These are phyloP conservation scores for Heliamphora pulchella DNA, from an alignment of 179 eudicot genomes.

Conservation along the genomic window DNA sequence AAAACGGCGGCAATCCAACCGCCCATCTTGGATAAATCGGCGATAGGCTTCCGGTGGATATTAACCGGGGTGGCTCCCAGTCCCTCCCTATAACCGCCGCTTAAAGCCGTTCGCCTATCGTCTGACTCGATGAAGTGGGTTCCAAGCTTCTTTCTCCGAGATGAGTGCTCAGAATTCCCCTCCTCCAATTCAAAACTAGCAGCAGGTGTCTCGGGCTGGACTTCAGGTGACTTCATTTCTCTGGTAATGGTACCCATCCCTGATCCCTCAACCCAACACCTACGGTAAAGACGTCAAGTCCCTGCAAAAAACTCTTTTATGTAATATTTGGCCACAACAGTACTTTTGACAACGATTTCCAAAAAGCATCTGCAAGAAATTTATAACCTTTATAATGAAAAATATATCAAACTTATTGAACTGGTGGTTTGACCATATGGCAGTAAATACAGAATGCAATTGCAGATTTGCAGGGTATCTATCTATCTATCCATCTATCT, in stretches of 20 bases:
- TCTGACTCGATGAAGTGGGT: conserved; percentile 63
- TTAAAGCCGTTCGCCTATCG: conserved; percentile 47
- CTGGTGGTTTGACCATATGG: too few species aligned
- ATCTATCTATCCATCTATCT: too few species aligned
- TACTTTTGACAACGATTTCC: too few species aligned
- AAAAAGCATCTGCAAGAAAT: too few species aligned
- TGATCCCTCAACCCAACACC: too few species aligned
- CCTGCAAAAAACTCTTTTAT: not conserved
- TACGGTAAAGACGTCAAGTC: not conserved
- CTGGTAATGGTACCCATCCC: conserved; percentile 21
- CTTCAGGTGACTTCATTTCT: conserved; percentile 60
- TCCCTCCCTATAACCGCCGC: conserved; percentile 56
- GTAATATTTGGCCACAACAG: too few species aligned
- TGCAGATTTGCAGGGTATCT: too few species aligned
- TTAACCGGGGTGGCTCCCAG: conserved; percentile 72
- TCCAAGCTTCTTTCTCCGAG: conserved; percentile 49
- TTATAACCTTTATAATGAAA: too few species aligned
- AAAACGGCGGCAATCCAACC: conserved; percentile 86
- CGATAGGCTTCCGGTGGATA: conserved; percentile 58
- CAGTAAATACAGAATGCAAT: too few species aligned
- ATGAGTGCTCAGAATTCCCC: conserved; percentile 10
- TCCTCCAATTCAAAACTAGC: conserved; percentile 17
- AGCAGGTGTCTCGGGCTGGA: conserved; percentile 14
- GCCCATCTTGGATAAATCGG: conserved; percentile 62
- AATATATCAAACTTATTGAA: too few species aligned